These are phyloP conservation scores for Corylus americana DNA, from an alignment of 306 rosid species.

Conservation along the genomic window DNA sequence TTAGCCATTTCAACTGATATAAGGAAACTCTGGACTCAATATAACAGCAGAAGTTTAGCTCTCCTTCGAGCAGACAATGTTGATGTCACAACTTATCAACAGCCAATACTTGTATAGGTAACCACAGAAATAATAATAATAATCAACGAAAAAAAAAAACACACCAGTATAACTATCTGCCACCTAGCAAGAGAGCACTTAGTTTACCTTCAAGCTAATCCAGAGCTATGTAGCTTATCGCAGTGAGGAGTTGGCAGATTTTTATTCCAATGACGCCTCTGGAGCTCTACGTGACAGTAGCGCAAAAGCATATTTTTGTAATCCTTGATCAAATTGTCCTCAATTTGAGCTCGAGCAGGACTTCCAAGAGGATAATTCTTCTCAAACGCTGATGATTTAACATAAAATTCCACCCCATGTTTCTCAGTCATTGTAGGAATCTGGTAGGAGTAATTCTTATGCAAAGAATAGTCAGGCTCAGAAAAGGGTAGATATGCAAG, in stretches of 20 bases:
- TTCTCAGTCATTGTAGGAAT: slow-evolving; percentile 56
- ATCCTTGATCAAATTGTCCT: slow-evolving; percentile 66
- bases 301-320: slow-evolving; percentile 66
- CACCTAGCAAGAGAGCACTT: background rate
- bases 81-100: background rate
- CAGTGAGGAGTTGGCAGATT: slow-evolving; percentile 83
- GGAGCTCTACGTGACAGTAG: slow-evolving; percentile 79
- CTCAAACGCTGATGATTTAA: slow-evolving; percentile 65
- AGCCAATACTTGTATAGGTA: background rate
- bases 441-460: slow-evolving; percentile 59
- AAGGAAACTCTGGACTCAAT: background rate
- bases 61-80: background rate
- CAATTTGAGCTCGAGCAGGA: slow-evolving; percentile 61
- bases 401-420: slow-evolving; percentile 72
- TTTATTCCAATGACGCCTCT: slow-evolving; percentile 82
- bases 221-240: slow-evolving; percentile 57
- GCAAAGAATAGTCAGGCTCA: slow-evolving; percentile 71
- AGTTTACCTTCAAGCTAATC: slow-evolving; percentile 58
- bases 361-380: slow-evolving; percentile 69
- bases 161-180: slow-evolving; percentile 6
- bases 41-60: background rate
- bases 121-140: background rate
- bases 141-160: background rate
- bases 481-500: slow-evolving; percentile 87
- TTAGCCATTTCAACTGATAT: too few relatives aligned